Conservation (phyloP, 2,329 filamentous ascomycete species). For the Colletotrichum filicis region DNA sequence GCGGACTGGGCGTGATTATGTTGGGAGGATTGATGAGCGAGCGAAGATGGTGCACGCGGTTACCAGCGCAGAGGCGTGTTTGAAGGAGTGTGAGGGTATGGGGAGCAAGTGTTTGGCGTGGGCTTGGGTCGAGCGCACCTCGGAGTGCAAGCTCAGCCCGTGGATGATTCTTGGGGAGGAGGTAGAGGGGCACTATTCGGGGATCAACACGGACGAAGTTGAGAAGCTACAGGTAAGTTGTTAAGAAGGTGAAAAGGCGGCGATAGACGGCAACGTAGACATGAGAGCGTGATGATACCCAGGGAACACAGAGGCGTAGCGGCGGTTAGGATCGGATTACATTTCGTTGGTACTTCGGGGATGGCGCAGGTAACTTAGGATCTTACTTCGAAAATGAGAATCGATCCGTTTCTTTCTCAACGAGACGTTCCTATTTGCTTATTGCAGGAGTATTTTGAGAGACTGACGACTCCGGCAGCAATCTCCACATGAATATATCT, state of each 20-base stretch:
- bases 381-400: background rate
- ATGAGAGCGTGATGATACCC: conserved; percentile 13
- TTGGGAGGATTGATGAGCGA: conserved; percentile 59
- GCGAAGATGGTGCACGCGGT: conserved; percentile 51
- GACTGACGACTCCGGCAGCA: no score
- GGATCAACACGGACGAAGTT: conserved; percentile 46
- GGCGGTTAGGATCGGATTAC: background rate
- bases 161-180: conserved; percentile 60
- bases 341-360: background rate
- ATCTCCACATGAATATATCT: background rate
- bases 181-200: conserved; percentile 47
- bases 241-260: background rate
- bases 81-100: conserved; percentile 52
- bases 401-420: background rate
- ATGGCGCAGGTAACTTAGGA: background rate
- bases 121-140: conserved; percentile 55
- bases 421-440: background rate
- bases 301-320: background rate
- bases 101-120: conserved; percentile 60
- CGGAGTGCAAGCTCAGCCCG: conserved; percentile 57
- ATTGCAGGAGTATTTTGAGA: no score
- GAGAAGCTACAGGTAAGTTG: conserved; percentile 35
- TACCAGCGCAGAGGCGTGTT: conserved; percentile 53
- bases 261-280: background rate
- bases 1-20: conserved; percentile 56